A percentile compares a stretch with the other conserved stretches of the same genome.
phyloP scores from a whole-genome alignment of 345 rosid genomes.

The Heritiera littoralis region DNA sequence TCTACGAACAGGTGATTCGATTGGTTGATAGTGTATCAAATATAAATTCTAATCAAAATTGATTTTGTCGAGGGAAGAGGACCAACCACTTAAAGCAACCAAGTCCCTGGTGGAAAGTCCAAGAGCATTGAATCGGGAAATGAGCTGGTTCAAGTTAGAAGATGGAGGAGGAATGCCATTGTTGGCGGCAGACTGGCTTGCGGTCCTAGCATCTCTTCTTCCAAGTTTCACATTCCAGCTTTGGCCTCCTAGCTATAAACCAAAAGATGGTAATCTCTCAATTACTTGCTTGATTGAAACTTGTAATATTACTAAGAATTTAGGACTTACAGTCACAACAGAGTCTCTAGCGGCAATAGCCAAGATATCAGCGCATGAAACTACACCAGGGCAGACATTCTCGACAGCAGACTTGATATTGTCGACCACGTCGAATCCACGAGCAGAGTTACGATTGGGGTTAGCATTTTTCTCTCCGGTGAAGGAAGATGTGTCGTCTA shows the following conservation, averaged over 20 bases:
- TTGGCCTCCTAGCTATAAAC: slow-evolving; percentile 74
- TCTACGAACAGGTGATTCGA: too few relatives aligned
- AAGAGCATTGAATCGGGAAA: slow-evolving; percentile 52
- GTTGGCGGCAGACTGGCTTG: slow-evolving; percentile 82
- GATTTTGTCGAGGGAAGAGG: neutral
- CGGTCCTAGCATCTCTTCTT: slow-evolving; percentile 76
- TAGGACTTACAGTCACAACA: slow-evolving; percentile 43
- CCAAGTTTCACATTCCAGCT: slow-evolving; percentile 82
- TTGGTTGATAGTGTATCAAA: neutral
- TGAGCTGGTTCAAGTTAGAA: slow-evolving; percentile 54
- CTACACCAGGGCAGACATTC: slow-evolving; percentile 72
- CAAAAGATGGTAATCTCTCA: neutral
- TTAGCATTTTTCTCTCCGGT: slow-evolving; percentile 75
- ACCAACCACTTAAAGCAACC: slow-evolving; percentile 78
- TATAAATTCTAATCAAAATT: neutral
- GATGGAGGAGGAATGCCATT: slow-evolving; percentile 70
- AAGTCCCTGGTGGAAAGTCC: slow-evolving; percentile 78
- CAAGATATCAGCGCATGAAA: slow-evolving; percentile 83
- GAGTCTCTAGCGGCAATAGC: slow-evolving; percentile 80
- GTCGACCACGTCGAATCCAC: slow-evolving; percentile 79
- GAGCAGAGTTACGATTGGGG: slow-evolving; percentile 66
- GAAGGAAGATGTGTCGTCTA: slow-evolving; percentile 76
- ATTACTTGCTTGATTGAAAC: neutral
- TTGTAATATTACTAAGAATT: neutral
- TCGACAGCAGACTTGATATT: slow-evolving; percentile 72